Base-by-base conservation (phyloP, 1,284 basidiomycete genomes). In the Calocybe gambosa region DNA sequence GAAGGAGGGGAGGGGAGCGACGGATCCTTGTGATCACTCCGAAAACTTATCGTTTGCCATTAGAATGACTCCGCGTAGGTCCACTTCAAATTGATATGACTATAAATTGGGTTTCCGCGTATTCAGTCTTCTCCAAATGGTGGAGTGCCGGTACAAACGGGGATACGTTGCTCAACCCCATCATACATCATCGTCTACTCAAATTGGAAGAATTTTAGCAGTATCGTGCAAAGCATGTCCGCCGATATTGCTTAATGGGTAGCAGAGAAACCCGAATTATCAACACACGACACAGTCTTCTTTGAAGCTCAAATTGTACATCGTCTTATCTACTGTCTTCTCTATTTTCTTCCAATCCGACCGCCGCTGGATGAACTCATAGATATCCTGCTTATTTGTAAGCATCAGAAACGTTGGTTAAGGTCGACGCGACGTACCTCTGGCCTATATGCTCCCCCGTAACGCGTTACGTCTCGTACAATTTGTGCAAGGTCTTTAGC, bases 281-380 rank as follows among this genome's bases (percentile, higher is more conserved):
- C 38, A 70, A 44, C 61, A 67, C 45, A 77, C 60, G 38, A 84
- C 62, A 71, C 92, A 94, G 62, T 94, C 92, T 62, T 94, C 92
- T 60, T 85, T 89, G 59, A 93, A 92, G 56, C 88, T 92, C 46
- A 94, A 66, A 60, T 91, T 93, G 68, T 94, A 95, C 92, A 95
- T 89, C 43, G 89, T 85, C 71, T 93, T 93, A 69, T 96, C 93
- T 36, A 96, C 93, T 13, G 80, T 85, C 64, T 91, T 93, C 63
- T 96, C 92, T 53, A 96, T 96, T 69, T 89, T 92, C 69, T 95
- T 94, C 93, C 93, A 96, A 64, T 97, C 93, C 3, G 89, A 87
- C 33, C 93, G 75, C 12, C 93, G 72, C 64, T 94, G 92, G 55
- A 94, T 89, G 58, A 94, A 94, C 64, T 95, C 92, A 62, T 95